Evolutionary conservation across 2,329 filamentous ascomycete species (phyloP).

Genomic region (Diplodia seriata): DNA sequence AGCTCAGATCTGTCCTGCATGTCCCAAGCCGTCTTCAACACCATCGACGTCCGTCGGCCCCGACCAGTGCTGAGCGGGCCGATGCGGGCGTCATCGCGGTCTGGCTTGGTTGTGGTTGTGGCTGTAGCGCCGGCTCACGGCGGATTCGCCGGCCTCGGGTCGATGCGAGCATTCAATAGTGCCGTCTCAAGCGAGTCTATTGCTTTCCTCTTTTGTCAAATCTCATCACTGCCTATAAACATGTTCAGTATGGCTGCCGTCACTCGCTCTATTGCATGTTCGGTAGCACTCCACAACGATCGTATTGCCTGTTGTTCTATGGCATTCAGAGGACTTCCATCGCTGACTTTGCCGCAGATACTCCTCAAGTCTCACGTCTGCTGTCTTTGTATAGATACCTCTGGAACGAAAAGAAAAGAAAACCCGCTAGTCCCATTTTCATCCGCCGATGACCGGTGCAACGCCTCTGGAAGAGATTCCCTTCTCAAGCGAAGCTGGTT

Average conservation of each 20-base stretch:
- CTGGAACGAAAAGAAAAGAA: neutral
- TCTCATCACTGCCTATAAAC: conserved; percentile 7
- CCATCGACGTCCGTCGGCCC: neutral
- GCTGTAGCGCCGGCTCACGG: neutral
- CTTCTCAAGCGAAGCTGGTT: neutral
- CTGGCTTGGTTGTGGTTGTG: neutral
- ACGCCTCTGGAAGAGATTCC: neutral
- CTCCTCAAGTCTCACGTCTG: no score
- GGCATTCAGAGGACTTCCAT: no score
- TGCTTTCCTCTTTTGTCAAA: conserved; percentile 3
- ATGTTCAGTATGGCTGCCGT: conserved; percentile 6
- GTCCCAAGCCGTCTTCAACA: conserved; percentile 8
- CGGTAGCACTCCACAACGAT: no score
- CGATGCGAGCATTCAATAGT: conserved; percentile 9
- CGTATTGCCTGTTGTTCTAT: no score
- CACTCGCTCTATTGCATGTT: no score
- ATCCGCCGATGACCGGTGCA: neutral
- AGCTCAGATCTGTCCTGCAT: conserved; percentile 1
- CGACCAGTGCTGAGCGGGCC: neutral
- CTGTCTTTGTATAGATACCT: neutral
- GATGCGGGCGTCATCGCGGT: neutral
- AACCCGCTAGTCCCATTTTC: neutral
- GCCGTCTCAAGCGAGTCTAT: conserved; percentile 6
- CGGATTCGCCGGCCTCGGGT: neutral
- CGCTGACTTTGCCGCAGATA: no score